These are phyloP conservation scores for Globisporangium ultimum DNA, from an alignment of 352 stramenopile species.

Conservation along the genomic window DNA sequence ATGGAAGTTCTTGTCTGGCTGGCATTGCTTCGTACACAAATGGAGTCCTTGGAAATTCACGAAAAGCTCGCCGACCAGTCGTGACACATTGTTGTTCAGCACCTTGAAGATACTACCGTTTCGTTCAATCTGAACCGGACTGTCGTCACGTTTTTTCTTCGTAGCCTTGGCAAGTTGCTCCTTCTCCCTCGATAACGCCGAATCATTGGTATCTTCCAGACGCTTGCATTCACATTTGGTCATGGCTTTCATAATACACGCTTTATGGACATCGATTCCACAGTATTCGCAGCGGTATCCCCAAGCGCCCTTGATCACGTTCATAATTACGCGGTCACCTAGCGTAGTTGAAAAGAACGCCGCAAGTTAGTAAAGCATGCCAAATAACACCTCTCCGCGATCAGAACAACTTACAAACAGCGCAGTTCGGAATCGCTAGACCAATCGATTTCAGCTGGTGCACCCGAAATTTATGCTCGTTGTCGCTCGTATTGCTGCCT, in stretches of 20 bases:
- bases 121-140: constrained; percentile 18
- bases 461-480: constrained; percentile 84
- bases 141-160: constrained; percentile 7
- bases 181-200: constrained; percentile 12
- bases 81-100: constrained; percentile 36
- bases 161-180: background rate
- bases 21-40: constrained; percentile 83
- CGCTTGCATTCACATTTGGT: constrained; percentile 64
- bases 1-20: constrained; percentile 52
- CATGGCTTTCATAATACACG: constrained; percentile 86
- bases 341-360: background rate
- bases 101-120: constrained; percentile 39
- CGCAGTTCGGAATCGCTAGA: constrained; percentile 72
- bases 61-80: constrained; percentile 55
- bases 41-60: constrained; percentile 79
- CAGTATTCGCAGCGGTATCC: constrained; percentile 83
- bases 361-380: too few relatives aligned
- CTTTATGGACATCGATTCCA: constrained; percentile 80
- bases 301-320: constrained; percentile 74
- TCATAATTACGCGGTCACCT: constrained; percentile 83
- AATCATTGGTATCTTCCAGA: background rate
- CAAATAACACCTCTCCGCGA: too few relatives aligned
- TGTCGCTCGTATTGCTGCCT: constrained; percentile 48
- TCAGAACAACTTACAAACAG: constrained; percentile 47
- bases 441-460: constrained; percentile 86